Percentiles rank a stretch among this genome's conserved stretches.
Conservation (phyloP, 306 rosid species). For the Sindora glabra region DNA sequence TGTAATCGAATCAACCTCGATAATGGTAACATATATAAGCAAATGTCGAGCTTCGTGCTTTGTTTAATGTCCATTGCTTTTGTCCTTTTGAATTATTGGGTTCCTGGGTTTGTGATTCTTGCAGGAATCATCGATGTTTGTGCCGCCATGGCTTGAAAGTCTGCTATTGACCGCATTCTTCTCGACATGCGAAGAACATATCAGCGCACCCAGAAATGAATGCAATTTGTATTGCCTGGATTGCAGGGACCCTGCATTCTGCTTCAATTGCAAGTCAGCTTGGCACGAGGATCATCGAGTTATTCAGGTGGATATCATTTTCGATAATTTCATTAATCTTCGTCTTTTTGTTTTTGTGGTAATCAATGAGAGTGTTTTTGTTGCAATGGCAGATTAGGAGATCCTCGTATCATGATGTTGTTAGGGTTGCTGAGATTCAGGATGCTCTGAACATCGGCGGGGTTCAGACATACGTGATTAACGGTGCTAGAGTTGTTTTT, state of each 20-base stretch:
- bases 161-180: slow-evolving; percentile 45
- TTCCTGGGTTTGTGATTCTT: background rate
- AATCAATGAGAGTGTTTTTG: too few species aligned
- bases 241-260: slow-evolving; percentile 36
- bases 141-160: slow-evolving; percentile 52
- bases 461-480: slow-evolving; percentile 67
- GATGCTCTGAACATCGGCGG: slow-evolving; percentile 46
- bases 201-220: slow-evolving; percentile 39
- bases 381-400: slow-evolving; percentile 69
- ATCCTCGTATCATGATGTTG: slow-evolving; percentile 69
- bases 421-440: slow-evolving; percentile 55
- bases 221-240: slow-evolving; percentile 69
- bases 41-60: background rate
- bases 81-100: background rate
- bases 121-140: slow-evolving; percentile 33
- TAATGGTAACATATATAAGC: slow-evolving; percentile 17
- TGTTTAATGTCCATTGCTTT: background rate
- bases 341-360: background rate
- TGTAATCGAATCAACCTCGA: background rate
- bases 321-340: background rate
- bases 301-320: slow-evolving; percentile 39
- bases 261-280: slow-evolving; percentile 50
- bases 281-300: slow-evolving; percentile 57
- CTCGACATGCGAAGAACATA: slow-evolving; percentile 31
- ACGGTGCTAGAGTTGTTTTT: slow-evolving; percentile 64